Evolutionary conservation across 139 green algal genomes (phyloP).

Genomic region (Tetradesmus obliquus): DNA sequence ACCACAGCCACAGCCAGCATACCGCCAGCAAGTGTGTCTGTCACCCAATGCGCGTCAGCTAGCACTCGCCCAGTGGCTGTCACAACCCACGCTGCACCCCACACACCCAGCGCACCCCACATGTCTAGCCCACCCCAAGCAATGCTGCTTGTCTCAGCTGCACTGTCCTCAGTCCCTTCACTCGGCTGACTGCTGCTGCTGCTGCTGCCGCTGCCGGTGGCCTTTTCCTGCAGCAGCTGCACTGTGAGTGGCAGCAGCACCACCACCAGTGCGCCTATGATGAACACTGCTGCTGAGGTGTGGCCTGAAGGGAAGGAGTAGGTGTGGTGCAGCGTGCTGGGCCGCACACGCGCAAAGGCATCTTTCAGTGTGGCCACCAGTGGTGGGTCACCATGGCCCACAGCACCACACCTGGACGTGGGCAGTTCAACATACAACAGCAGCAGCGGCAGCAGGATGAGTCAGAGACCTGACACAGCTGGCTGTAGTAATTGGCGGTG

Average conservation of each 20-base stretch:
- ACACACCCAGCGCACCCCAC: slow-evolving; percentile 9
- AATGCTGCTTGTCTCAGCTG: background rate
- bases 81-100: slow-evolving; percentile 25
- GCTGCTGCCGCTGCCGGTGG: background rate
- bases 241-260: slow-evolving; percentile 38
- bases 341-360: slow-evolving; percentile 10
- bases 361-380: slow-evolving; percentile 34
- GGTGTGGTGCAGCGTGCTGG: slow-evolving; percentile 35
- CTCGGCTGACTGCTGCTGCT: background rate
- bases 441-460: background rate
- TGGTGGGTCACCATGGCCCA: slow-evolving; percentile 9
- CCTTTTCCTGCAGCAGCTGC: slow-evolving; percentile 1
- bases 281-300: slow-evolving; percentile 36
- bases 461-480: background rate
- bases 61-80: slow-evolving; percentile 50
- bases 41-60: slow-evolving; percentile 56
- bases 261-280: slow-evolving; percentile 15
- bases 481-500: too few relatives aligned
- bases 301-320: slow-evolving; percentile 40
- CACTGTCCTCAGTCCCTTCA: background rate
- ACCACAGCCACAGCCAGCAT: slow-evolving; percentile 1
- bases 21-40: slow-evolving; percentile 47
- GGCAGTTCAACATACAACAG: background rate
- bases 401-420: background rate
- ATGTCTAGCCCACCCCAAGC: background rate